Conservation (phyloP, 129 eudicot genomes). For the Oenanthe sinensis region DNA sequence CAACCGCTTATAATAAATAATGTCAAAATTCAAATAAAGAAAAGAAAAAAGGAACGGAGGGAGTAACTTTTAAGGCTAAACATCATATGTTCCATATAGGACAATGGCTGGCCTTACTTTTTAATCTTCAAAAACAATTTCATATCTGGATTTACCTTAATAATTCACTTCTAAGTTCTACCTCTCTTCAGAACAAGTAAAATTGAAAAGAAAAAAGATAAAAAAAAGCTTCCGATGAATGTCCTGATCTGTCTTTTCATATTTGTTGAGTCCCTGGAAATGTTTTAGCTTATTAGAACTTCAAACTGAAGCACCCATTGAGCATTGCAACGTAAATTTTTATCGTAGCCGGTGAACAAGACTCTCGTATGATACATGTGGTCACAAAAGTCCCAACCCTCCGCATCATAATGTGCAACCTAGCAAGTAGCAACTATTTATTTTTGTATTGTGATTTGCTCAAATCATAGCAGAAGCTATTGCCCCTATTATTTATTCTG, state of each 20-base stretch:
- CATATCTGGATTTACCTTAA: background rate
- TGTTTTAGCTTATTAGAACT: background rate
- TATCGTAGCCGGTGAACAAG: background rate
- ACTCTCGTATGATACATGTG: background rate
- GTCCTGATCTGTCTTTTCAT: background rate
- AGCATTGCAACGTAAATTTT: background rate
- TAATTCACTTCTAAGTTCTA: no score
- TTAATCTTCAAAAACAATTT: background rate
- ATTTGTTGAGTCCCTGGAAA: background rate
- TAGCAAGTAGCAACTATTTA: background rate
- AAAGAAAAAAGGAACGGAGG: no score
- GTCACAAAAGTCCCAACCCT: no score
- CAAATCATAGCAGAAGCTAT: slow-evolving; percentile 7
- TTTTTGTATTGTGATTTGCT: slow-evolving; percentile 11
- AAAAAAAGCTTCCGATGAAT: background rate
- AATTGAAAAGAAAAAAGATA: no score
- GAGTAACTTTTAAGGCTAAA: background rate
- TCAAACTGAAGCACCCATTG: background rate
- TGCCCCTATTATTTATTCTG: background rate
- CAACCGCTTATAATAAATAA: no score
- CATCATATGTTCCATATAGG: background rate
- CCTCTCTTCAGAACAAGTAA: no score
- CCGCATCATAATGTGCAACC: background rate
- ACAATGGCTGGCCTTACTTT: background rate
- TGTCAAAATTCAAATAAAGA: no score